Conservation (phyloP, 2,329 filamentous ascomycete species). For the Pyricularia grisea region DNA sequence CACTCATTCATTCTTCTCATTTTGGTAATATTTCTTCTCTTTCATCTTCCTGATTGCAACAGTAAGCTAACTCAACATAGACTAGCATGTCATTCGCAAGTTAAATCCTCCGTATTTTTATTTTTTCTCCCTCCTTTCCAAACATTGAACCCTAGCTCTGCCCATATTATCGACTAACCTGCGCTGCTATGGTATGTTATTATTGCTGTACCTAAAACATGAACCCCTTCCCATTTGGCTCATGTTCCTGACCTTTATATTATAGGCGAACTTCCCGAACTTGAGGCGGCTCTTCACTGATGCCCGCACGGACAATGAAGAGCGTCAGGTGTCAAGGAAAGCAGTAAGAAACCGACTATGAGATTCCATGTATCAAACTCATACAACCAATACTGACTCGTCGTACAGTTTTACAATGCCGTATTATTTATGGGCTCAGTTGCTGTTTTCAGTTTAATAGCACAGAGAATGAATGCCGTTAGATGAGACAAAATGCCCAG, state of each 20-base stretch:
- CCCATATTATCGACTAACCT: not conserved
- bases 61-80: too few relatives aligned
- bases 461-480: slow-evolving; percentile 66
- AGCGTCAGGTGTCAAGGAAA: slow-evolving; percentile 86
- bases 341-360: slow-evolving; percentile 51
- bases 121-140: not conserved
- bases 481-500: not conserved
- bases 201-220: not conserved
- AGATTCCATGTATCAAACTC: slow-evolving; percentile 4
- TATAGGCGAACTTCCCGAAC: slow-evolving; percentile 74
- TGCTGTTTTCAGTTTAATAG: slow-evolving; percentile 85
- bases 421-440: slow-evolving; percentile 96
- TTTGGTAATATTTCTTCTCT: not conserved
- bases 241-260: not conserved
- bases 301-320: slow-evolving; percentile 83
- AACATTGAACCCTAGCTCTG: not conserved
- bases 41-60: too few relatives aligned
- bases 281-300: slow-evolving; percentile 94
- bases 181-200: not conserved
- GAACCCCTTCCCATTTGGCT: not conserved
- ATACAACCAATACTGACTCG: slow-evolving; percentile 5
- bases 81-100: not conserved
- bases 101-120: not conserved
- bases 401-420: slow-evolving; percentile 85
- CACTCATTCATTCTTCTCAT: not conserved